These are phyloP conservation scores for Lepidium didymum DNA, from an alignment of 345 rosid species.

Conservation along the genomic window DNA sequence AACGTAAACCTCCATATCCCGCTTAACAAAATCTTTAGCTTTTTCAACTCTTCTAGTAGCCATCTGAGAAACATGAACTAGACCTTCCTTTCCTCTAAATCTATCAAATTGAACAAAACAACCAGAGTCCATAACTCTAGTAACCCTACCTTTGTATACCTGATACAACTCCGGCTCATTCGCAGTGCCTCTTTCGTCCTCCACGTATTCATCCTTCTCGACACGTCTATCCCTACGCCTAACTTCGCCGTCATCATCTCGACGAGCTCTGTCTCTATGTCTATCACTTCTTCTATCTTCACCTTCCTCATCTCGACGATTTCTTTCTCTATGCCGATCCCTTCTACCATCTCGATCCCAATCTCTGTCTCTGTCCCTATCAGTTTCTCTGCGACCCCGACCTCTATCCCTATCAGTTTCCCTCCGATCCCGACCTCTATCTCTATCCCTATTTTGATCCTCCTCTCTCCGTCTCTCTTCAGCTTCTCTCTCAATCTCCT, in stretches of 20 bases:
- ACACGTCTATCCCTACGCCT: slow-evolving; percentile 25
- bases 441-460: slow-evolving; percentile 17
- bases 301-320: slow-evolving; percentile 21
- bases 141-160: slow-evolving; percentile 75
- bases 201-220: slow-evolving; percentile 9
- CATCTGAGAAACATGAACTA: slow-evolving; percentile 85
- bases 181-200: slow-evolving; percentile 8
- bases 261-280: slow-evolving; percentile 16
- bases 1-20: slow-evolving; percentile 72
- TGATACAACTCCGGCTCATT: slow-evolving; percentile 65
- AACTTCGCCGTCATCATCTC: slow-evolving; percentile 18
- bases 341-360: background rate
- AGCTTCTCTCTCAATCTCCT: slow-evolving; percentile 51
- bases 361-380: slow-evolving; percentile 21
- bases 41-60: slow-evolving; percentile 49
- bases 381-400: slow-evolving; percentile 11
- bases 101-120: slow-evolving; percentile 78
- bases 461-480: slow-evolving; percentile 28
- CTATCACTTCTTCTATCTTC: slow-evolving; percentile 18
- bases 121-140: slow-evolving; percentile 78
- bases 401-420: slow-evolving; percentile 20
- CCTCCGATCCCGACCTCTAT: slow-evolving; percentile 16
- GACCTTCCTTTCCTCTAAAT: slow-evolving; percentile 81
- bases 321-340: slow-evolving; percentile 28
- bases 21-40: slow-evolving; percentile 54